Conservation (phyloP, 345 rosid genomes). For the Chamaenerion angustifolium region DNA sequence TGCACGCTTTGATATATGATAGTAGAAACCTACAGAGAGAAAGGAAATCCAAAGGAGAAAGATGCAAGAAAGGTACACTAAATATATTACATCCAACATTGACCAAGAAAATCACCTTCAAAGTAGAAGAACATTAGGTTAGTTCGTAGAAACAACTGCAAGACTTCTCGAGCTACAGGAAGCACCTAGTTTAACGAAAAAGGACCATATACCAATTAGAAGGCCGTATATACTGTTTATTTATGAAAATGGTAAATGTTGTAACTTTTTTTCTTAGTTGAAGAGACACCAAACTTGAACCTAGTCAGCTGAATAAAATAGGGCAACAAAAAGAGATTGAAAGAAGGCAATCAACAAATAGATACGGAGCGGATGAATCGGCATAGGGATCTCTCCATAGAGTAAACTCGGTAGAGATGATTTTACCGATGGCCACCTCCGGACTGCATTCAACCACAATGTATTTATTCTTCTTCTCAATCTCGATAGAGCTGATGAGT, state of each 20-base stretch:
- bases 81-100: constrained; percentile 4
- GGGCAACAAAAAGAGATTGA: too few relatives aligned
- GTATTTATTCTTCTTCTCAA: constrained; percentile 37
- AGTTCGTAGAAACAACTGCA: constrained; percentile 71
- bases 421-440: constrained; percentile 71
- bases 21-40: constrained; percentile 51
- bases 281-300: too few relatives aligned
- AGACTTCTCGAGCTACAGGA: constrained; percentile 64
- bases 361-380: too few relatives aligned
- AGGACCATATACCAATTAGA: not conserved
- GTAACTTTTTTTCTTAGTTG: too few relatives aligned
- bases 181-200: constrained; percentile 26
- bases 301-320: too few relatives aligned
- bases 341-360: too few relatives aligned
- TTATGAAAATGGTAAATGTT: too few relatives aligned
- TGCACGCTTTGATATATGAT: constrained; percentile 84
- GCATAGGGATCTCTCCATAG: too few relatives aligned
- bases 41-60: constrained; percentile 3
- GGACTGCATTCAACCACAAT: constrained; percentile 40
- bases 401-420: not conserved
- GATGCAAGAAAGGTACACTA: not conserved
- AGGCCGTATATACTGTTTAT: too few relatives aligned
- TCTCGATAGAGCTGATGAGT: constrained; percentile 33
- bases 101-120: constrained; percentile 49
- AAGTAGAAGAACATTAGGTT: constrained; percentile 96